These are phyloP conservation scores for Aspergillus caelatus DNA, from an alignment of 2,329 filamentous ascomycete species.

Conservation along the genomic window DNA sequence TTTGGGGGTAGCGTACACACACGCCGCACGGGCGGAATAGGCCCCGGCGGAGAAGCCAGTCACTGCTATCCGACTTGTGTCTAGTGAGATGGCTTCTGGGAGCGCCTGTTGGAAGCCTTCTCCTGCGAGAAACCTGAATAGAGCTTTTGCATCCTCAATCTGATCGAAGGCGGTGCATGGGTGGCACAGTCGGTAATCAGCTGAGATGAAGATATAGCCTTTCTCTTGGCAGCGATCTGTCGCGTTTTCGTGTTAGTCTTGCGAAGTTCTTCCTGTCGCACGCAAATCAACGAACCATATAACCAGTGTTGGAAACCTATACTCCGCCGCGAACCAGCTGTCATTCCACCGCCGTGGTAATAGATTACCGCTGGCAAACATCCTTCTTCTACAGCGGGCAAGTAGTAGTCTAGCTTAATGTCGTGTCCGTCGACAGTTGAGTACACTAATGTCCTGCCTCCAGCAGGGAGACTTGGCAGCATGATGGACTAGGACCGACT, in stretches of 20 bases:
- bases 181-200: constrained; percentile 27
- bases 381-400: constrained; percentile 12
- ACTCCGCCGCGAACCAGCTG: constrained; percentile 22
- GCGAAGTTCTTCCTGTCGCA: too few species aligned
- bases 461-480: neutral
- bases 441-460: constrained; percentile 19
- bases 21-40: constrained; percentile 27
- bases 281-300: constrained; percentile 13
- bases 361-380: constrained; percentile 23
- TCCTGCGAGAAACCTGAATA: constrained; percentile 18
- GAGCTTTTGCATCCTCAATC: constrained; percentile 22
- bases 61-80: constrained; percentile 22
- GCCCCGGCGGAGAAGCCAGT: constrained; percentile 26
- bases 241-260: neutral
- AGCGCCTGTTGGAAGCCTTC: constrained; percentile 12
- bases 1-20: constrained; percentile 23
- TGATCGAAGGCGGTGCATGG: constrained; percentile 23
- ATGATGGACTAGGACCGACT: neutral
- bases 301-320: constrained; percentile 18
- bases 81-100: constrained; percentile 10
- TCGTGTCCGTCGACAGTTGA: constrained; percentile 21
- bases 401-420: constrained; percentile 25
- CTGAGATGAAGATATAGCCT: constrained; percentile 25
- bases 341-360: constrained; percentile 29
- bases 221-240: constrained; percentile 24